Evolutionary conservation across 106 monocot species (phyloP).

Genomic region (Acorus gramineus): DNA sequence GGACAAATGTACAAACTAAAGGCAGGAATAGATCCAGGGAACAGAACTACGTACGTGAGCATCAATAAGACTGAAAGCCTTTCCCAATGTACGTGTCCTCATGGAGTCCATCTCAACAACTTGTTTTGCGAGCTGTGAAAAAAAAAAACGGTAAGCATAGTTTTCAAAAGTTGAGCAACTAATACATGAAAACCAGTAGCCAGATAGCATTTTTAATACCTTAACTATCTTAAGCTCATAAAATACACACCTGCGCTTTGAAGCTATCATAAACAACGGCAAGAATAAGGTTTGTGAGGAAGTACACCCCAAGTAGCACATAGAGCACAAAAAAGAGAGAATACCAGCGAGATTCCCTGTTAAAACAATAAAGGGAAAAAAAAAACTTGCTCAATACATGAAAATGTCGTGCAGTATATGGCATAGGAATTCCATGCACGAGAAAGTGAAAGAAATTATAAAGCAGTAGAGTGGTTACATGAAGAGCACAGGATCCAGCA

Average conservation of each 20-base stretch:
- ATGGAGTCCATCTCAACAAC: slow-evolving; percentile 67
- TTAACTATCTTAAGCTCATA: slow-evolving; percentile 2
- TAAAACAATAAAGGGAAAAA: slow-evolving; percentile 1
- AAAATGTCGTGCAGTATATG: background rate
- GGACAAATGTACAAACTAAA: background rate
- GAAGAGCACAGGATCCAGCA: too few species aligned
- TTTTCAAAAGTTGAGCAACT: too few species aligned
- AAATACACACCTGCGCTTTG: slow-evolving; percentile 66
- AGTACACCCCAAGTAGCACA: slow-evolving; percentile 88
- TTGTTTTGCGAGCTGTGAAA: slow-evolving; percentile 77
- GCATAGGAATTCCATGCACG: too few species aligned
- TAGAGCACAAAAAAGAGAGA: slow-evolving; percentile 85
- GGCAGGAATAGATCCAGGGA: background rate
- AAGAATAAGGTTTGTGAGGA: slow-evolving; percentile 95
- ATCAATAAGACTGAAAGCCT: slow-evolving; percentile 84
- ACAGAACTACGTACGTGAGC: slow-evolving; percentile 47
- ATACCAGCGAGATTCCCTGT: slow-evolving; percentile 90
- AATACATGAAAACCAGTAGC: background rate
- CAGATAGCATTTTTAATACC: background rate
- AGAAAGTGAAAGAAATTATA: too few species aligned
- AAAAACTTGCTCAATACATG: background rate
- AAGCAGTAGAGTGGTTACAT: too few species aligned
- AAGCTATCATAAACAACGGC: slow-evolving; percentile 98
- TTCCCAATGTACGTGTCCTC: slow-evolving; percentile 60
- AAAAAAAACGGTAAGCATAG: background rate